Evolutionary conservation across 2,329 filamentous ascomycete species (phyloP).

Genomic region (Lanzia echinophila): DNA sequence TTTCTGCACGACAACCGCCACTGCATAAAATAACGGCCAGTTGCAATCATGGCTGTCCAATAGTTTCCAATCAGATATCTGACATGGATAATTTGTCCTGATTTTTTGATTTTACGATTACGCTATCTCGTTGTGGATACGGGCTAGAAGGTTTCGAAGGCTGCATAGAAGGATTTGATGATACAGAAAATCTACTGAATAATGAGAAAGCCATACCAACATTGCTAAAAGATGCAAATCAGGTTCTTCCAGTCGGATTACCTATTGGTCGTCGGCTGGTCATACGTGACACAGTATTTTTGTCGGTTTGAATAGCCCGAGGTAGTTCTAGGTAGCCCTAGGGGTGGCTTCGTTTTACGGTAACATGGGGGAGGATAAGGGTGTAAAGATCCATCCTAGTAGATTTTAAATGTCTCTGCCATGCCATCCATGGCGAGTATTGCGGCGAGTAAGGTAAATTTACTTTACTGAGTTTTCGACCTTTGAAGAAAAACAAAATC

Average conservation of each 20-base stretch:
- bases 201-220: neutral
- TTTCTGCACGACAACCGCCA: neutral
- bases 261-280: neutral
- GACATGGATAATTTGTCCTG: neutral
- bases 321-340: conserved; percentile 1
- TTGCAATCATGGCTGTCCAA: neutral
- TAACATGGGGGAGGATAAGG: too few relatives aligned
- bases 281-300: neutral
- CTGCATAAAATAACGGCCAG: conserved; percentile 3
- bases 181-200: neutral
- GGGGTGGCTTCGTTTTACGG: neutral
- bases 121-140: conserved; percentile 3
- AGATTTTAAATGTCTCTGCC: too few relatives aligned
- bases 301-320: neutral
- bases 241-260: conserved; percentile 3
- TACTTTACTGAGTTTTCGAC: too few relatives aligned
- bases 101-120: neutral
- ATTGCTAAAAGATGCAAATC: neutral
- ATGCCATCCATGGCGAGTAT: too few relatives aligned
- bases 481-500: too few relatives aligned
- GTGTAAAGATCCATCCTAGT: too few relatives aligned
- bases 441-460: too few relatives aligned
- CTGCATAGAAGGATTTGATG: conserved; percentile 9
- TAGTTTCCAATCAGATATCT: neutral
- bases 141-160: conserved; percentile 11